Evolutionary conservation across 306 rosid genomes (phyloP), one percentile per base, ranked within the genome.

Genomic region (Pyrus betulifolia): DNA sequence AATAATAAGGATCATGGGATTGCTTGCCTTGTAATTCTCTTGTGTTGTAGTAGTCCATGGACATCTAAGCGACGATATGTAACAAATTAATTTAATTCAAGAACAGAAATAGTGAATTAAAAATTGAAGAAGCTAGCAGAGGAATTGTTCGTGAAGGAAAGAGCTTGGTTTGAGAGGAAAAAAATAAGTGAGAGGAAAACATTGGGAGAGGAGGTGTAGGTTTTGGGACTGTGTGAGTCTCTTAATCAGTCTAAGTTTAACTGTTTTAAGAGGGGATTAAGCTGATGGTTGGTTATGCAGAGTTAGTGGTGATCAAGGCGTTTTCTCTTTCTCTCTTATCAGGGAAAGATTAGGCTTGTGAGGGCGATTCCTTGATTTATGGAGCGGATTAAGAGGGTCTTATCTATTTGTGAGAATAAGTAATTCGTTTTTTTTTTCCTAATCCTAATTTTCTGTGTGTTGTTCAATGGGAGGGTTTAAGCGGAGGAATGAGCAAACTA

Each of bases 21-120:
- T 77, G 90, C 67, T 92, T 90, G 1, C 96, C 97, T 82, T 90
- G 87, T 78, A 86, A 83, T 80, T 90, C 96, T 81, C 86, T 64
- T 31, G 69, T 58, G 22, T 25, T 17, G 33, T 23, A n/a, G 75
- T 52, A 72, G 6, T 83, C 92, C 96, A 87, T 88, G 67, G 64
- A 69, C 15, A 64, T 33, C 22, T 42, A 11, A 58, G 44, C 2
- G 40, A n/a, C 11, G 52, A 54, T 63, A 69, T 65, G 45, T 13
- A 64, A 64, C 44, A 62, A 62, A 61, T 30, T 30, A 22, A 30
- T 64, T 64, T 12, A 64, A 33, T 64, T 28, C 67, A 21, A 8
- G 38, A 46, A 62, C 31, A 51, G 3, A 78, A 45, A 77, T 52
- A 70, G 55, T 13, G 49, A 78, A 31, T 7, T 42, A 68, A 6